phyloP scores from a whole-genome alignment of 2,329 filamentous ascomycete genomes.

The Chaetoscypha palmicola region DNA sequence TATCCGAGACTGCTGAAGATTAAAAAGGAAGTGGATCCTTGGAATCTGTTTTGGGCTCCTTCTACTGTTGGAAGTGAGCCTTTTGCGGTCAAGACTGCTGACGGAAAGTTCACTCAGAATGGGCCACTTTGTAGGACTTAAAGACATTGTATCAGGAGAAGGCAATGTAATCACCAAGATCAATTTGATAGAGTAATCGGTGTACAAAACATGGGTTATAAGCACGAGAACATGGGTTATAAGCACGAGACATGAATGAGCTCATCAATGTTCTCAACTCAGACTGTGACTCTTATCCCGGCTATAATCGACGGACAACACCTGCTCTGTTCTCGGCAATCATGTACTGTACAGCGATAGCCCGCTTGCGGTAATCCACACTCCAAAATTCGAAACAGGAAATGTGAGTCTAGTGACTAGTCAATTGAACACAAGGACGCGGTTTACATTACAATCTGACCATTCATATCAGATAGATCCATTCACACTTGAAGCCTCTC shows the following conservation, averaged over 20 bases:
- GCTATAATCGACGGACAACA: no score
- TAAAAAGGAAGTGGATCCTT: conserved; percentile 43
- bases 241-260: no score
- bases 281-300: no score
- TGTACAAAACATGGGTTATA: no score
- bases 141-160: no score
- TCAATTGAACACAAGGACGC: not conserved
- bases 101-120: conserved; percentile 17
- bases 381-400: conserved; percentile 10
- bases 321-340: no score
- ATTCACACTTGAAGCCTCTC: conserved; percentile 51
- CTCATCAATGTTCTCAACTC: no score
- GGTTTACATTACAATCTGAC: not conserved
- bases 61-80: conserved; percentile 16
- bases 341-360: conserved; percentile 10
- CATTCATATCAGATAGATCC: conserved; percentile 28
- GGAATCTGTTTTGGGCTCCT: conserved; percentile 33
- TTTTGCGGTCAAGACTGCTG: conserved; percentile 27
- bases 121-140: conserved; percentile 9
- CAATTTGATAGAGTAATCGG: no score
- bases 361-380: conserved; percentile 8
- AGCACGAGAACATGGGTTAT: no score
- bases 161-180: no score
- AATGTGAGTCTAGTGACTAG: no score
- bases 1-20: conserved; percentile 36